Evolutionary conservation across 2,329 filamentous ascomycete species (phyloP), one percentile per base, ranked within the genome.

Genomic region (Daldinia sp.): DNA sequence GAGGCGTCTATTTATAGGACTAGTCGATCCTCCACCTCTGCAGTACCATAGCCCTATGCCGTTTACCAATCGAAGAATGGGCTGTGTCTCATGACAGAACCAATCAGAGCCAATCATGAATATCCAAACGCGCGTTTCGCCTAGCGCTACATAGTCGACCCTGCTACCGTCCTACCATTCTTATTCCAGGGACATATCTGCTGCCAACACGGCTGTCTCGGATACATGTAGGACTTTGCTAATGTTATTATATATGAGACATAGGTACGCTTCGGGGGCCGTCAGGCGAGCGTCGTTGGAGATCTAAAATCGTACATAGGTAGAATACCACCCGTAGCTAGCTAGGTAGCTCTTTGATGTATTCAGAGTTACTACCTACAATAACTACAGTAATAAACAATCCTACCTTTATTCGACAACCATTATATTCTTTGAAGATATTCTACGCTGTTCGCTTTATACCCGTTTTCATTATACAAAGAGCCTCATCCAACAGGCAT

Each of bases 1-100:
- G n/a, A 13, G 34, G 10, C 30, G 34, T 37, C 43, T 66, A 63
- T 63, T 63, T 48, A 60, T 66, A 66, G 52, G 39, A 39, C 37
- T 19, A 27, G 51, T 35, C 39, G 45, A 59, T 48, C 37, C 50
- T 48, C 23, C 45, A 41, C 37, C 50, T 48, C 23, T 27, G 39
- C 21, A 27, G 4, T 3, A 17, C 37, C n/a, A 27, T 45, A 47
- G 53, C 43, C 41, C 23, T 51, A 23, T 29, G 8, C 19, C 43
- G 27, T n/a, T 11, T 35, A 49, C 50, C 47, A 53, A 32, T 47
- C n/a, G 29, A 41, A 50, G 1, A 19, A 13, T 29, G 43, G 59
- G 52, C 43, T 51, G 30, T 48, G 59, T 54, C 53, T 23, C 45
- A 13, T 13, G 19, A 10, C 17, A 47, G 8, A 29, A 27, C 15